Conservation (phyloP, 352 stramenopile species). For the Pythium graminicola region DNA sequence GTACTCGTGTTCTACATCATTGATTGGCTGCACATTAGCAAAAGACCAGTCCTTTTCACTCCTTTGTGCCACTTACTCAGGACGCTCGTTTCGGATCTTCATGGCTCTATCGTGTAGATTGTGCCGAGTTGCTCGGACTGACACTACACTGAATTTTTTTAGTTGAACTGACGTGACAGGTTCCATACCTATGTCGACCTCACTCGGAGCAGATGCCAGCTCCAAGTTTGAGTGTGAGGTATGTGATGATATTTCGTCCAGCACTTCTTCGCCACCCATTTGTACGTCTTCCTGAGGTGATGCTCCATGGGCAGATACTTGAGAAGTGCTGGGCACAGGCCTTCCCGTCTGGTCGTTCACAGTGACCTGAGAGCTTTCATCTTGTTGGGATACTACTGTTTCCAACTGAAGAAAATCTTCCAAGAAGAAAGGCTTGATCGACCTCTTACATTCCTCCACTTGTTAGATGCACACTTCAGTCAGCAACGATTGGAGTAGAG, state of each 20-base stretch:
- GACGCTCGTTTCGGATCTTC: not conserved
- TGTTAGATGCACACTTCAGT: not conserved
- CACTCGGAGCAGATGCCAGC: too few species aligned
- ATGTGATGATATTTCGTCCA: too few species aligned
- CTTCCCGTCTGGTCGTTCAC: not conserved
- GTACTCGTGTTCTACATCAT: too few species aligned
- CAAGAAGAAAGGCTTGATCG: conserved; percentile 32
- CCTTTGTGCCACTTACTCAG: too few species aligned
- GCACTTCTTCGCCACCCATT: too few species aligned
- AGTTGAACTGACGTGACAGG: too few species aligned
- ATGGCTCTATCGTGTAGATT: conserved; percentile 1
- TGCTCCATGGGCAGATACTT: too few species aligned
- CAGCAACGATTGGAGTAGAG: not conserved
- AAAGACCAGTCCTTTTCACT: too few species aligned
- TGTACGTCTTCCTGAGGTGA: too few species aligned
- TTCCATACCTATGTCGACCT: not conserved
- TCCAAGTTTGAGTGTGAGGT: too few species aligned
- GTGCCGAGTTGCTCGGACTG: not conserved
- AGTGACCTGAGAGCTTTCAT: not conserved
- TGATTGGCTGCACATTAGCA: too few species aligned
- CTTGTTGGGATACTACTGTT: not conserved
- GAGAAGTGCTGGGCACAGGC: too few species aligned
- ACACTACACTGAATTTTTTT: not conserved
- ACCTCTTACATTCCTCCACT: conserved; percentile 27
- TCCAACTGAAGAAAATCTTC: conserved; percentile 27